Evolutionary conservation across 2,329 filamentous ascomycete species (phyloP).

Genomic region (Aspergillus aculeatus): DNA sequence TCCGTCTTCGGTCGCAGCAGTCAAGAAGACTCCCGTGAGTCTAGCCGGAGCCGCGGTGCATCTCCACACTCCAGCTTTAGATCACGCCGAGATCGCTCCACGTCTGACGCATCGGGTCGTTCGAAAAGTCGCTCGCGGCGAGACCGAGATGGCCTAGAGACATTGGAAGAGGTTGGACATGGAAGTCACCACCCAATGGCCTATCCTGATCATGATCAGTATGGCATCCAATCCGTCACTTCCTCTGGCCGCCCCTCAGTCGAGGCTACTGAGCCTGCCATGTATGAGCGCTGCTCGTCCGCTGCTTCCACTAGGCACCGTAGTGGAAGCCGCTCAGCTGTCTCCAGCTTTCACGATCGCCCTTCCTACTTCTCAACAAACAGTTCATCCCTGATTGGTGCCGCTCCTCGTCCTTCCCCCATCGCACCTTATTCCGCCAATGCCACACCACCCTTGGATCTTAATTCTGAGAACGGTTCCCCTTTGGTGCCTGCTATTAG

Average conservation of each 20-base stretch:
- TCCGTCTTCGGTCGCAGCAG: conserved; percentile 30
- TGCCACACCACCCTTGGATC: conserved; percentile 54
- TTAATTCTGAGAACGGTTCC: conserved; percentile 44
- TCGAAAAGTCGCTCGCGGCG: conserved; percentile 55
- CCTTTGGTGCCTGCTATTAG: conserved; percentile 29
- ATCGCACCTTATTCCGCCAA: conserved; percentile 52
- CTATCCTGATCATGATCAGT: conserved; percentile 26
- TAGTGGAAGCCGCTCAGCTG: conserved; percentile 39
- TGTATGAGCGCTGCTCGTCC: conserved; percentile 40
- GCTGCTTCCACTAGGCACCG: conserved; percentile 40
- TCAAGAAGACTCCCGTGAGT: conserved; percentile 37
- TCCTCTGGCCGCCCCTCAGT: conserved; percentile 39
- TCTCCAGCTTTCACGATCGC: conserved; percentile 37
- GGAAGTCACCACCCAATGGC: conserved; percentile 29
- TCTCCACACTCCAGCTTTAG: conserved; percentile 42
- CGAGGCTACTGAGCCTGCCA: conserved; percentile 29
- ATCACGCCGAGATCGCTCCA: conserved; percentile 53
- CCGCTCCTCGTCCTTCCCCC: conserved; percentile 45
- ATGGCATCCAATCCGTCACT: conserved; percentile 28
- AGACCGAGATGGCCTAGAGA: conserved; percentile 56
- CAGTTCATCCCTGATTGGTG: conserved; percentile 37
- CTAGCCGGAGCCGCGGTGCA: conserved; percentile 34
- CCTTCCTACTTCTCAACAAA: conserved; percentile 30
- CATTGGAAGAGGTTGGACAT: conserved; percentile 49
- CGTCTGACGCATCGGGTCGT: conserved; percentile 53